These are phyloP conservation scores for Magnusiomyces tetraspermus DNA, from an alignment of 1,139 yeast species.

Conservation along the genomic window DNA sequence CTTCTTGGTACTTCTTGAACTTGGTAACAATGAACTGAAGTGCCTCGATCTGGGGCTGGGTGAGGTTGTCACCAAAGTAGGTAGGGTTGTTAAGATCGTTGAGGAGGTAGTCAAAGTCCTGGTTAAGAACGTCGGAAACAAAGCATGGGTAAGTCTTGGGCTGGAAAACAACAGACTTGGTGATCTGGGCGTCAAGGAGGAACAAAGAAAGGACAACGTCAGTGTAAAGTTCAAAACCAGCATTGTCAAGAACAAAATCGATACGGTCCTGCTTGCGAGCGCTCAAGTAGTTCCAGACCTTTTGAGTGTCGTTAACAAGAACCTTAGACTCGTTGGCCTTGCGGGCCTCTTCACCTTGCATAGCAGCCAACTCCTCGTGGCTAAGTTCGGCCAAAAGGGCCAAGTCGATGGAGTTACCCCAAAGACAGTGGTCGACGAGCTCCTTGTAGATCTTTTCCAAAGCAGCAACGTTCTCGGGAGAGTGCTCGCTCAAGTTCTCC, in stretches of 20 bases:
- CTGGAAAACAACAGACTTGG: conserved; percentile 61
- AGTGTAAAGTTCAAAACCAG: conserved; percentile 91
- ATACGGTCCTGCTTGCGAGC: conserved; percentile 39
- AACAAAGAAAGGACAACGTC: conserved; percentile 71
- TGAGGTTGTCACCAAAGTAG: conserved; percentile 35
- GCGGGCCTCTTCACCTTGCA: conserved; percentile 74
- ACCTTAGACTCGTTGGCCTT: conserved; percentile 76
- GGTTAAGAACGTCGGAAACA: conserved; percentile 89
- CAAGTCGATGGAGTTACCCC: conserved; percentile 98
- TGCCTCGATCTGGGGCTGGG: conserved; percentile 21
- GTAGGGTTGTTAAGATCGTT: conserved; percentile 45
- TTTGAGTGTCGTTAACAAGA: conserved; percentile 60
- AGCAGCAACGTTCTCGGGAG: conserved; percentile 30
- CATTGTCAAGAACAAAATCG: conserved; percentile 85
- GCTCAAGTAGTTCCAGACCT: conserved; percentile 46
- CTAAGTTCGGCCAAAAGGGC: conserved; percentile 57
- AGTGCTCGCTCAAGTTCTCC: background rate
- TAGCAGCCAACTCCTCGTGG: conserved; percentile 66
- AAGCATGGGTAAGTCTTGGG: conserved; percentile 94
- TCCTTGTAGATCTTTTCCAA: conserved; percentile 45
- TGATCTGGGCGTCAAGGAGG: conserved; percentile 60
- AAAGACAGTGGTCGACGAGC: conserved; percentile 75
- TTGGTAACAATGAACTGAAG: conserved; percentile 42
- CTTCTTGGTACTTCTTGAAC: conserved; percentile 38
- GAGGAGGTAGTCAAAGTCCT: conserved; percentile 58